These are phyloP conservation scores for Quercus bicolor DNA, from an alignment of 306 rosid species.

Conservation along the genomic window DNA sequence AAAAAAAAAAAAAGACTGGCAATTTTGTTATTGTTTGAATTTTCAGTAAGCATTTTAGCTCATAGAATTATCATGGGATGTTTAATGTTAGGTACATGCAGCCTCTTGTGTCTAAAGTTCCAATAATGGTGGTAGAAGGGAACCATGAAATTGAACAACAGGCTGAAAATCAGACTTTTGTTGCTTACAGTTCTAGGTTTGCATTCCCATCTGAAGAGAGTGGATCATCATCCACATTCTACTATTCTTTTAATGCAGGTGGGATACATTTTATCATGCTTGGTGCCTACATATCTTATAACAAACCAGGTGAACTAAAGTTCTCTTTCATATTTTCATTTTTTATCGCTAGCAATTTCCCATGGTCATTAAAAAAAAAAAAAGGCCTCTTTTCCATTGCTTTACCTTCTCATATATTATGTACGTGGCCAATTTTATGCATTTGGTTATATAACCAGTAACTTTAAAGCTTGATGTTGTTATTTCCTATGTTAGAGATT, in stretches of 20 bases:
- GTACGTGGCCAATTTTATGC: neutral
- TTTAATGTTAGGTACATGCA: slow-evolving; percentile 65
- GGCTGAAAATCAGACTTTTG: slow-evolving; percentile 64
- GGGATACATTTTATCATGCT: slow-evolving; percentile 92
- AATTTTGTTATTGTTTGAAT: neutral
- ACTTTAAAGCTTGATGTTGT: neutral
- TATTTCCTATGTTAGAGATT: neutral
- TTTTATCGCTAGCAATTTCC: neutral
- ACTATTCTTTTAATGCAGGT: slow-evolving; percentile 89
- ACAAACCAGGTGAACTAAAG: slow-evolving; percentile 53
- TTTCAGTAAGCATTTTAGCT: neutral
- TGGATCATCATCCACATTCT: slow-evolving; percentile 63
- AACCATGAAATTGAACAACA: slow-evolving; percentile 84
- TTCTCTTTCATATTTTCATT: neutral
- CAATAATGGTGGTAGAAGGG: slow-evolving; percentile 85
- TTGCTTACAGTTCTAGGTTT: slow-evolving; percentile 75
- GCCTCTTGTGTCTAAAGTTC: slow-evolving; percentile 73
- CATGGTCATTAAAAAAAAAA: neutral
- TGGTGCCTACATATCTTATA: slow-evolving; percentile 56
- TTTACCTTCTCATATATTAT: neutral
- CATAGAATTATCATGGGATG: neutral
- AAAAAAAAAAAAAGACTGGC: neutral
- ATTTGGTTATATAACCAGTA: neutral
- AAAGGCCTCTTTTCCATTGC: neutral
- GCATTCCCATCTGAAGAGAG: slow-evolving; percentile 85